A percentile compares a stretch with the other conserved stretches of the same genome.
These are phyloP conservation scores for Emericellopsis cladophorae DNA, from an alignment of 2,329 filamentous ascomycete genomes.

Conservation along the genomic window DNA sequence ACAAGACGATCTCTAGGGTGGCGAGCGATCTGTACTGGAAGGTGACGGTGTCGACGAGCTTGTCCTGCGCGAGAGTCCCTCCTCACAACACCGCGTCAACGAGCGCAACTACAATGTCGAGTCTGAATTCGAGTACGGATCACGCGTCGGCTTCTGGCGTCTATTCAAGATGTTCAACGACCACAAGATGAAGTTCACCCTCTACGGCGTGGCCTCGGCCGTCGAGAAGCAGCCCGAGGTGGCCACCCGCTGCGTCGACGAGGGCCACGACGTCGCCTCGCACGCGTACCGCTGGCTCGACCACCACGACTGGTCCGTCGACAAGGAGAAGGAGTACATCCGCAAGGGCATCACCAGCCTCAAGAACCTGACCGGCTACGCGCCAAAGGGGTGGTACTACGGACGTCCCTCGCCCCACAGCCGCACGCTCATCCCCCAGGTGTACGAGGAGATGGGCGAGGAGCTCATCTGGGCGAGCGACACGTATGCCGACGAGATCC, in stretches of 20 bases:
- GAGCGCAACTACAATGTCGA: constrained; percentile 33
- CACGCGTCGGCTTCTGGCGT: constrained; percentile 34
- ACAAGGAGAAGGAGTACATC: constrained; percentile 34
- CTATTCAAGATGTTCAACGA: constrained; percentile 34
- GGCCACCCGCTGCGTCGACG: constrained; percentile 29
- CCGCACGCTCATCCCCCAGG: constrained; percentile 29
- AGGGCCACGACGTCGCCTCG: constrained; percentile 35
- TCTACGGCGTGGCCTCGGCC: constrained; percentile 35
- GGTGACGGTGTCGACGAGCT: constrained; percentile 24
- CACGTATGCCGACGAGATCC: constrained; percentile 40
- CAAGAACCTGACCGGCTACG: constrained; percentile 28
- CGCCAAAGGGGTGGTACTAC: constrained; percentile 36
- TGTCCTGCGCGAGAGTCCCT: constrained; percentile 24
- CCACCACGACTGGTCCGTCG: constrained; percentile 28
- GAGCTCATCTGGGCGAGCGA: constrained; percentile 35
- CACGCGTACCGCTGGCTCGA: constrained; percentile 40
- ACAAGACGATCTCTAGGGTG: constrained; percentile 8
- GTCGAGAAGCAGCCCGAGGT: constrained; percentile 34
- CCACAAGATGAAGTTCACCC: constrained; percentile 33
- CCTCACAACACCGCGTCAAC: constrained; percentile 17
- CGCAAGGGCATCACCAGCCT: constrained; percentile 25
- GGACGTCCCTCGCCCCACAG: constrained; percentile 24
- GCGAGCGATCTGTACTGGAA: constrained; percentile 21
- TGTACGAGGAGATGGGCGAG: constrained; percentile 38
- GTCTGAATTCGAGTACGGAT: constrained; percentile 37